Evolutionary conservation across 139 green algal species (phyloP), one percentile per base, ranked within the genome.

Genomic region (Spirogloea muscicola): DNA sequence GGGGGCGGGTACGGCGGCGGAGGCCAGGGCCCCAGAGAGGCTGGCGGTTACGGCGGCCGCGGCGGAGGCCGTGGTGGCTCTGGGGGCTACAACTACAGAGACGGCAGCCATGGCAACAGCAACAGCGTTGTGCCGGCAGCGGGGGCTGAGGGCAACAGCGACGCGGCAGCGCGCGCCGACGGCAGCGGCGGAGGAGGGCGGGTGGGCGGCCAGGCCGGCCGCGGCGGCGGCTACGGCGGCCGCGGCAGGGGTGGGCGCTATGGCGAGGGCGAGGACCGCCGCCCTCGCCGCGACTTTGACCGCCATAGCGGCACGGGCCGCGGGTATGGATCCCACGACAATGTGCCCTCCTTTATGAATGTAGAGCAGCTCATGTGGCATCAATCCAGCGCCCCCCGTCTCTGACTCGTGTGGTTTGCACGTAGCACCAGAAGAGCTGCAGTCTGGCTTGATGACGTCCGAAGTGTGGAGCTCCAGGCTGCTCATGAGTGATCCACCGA

Each of bases 221-320:
- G 42, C 33, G 58, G 69, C 33, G 69, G 58, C 31, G 31, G 61
- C 33, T 58, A 59, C 29, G 18, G 58, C 10, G 39, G 36, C 2
- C 51, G 58, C 25, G 18, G 69, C 37, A 31, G 58, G 41, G 74
- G 6, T 57, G 21, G n/a, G 5, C 55, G 67, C 31, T 13, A 71
- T 13, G 67, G 67, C 39, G 58, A 64, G 36, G 69, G 48, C 16
- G 69, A 76, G 37, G 33, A 29, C 21, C 37, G 69, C 4, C n/a
- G 3, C n/a, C 61, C 61, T 38, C 31, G 69, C 16, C 44, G 69
- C 39, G 69, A 77, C 18, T 70, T 46, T 42, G 69, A 77, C 41
- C 64, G 69, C 21, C 58, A 73, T 37, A 74, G 58, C 41, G 69
- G 69, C 58, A 77, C 69, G 10, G 69, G 69, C 37, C 69, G 69